Base-by-base conservation (phyloP, 108 stramenopile genomes). In the Cylindrotheca fusiformis region DNA sequence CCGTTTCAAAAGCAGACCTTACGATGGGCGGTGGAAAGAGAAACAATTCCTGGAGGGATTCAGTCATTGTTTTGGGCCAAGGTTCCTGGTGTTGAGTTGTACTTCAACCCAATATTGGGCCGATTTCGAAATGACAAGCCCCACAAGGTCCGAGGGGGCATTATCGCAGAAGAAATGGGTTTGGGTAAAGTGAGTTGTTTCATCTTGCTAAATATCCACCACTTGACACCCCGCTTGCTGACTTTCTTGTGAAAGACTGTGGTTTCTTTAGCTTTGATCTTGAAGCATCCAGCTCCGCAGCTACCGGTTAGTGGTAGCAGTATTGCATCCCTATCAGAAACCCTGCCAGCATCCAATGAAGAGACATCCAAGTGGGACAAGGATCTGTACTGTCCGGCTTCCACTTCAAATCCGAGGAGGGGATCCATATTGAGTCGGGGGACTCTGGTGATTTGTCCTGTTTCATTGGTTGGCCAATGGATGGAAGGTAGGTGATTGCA, bases 101-200 rank as follows among this genome's bases (percentile, higher is more conserved):
- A 70, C 54, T 76, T 65, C 51, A 17, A 29, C 29, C 77, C 77
- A 1, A 52, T 75, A 17, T 59, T 78, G 4, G 52, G 32, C 32
- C 26, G 8, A 26, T 67, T 78, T 20, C 45, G 70, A 26, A 47
- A 14, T 4, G 53, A 48, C 4, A 53, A 54, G 24, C 74, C 77
- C 0, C 0, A 14, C 31, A 14, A 48, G 20, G 71, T 67, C 26
- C 63, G 71, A 8, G 81, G 81, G 17, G 81, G 81, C 14, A 55
- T 83, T 1, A 72, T 83, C 28, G 71, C 67, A 1, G 77, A 71
- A 46, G 63, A 82, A 50, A 77, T 82, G 76, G 74, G 78, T 26
- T 23, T 69, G 26, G 56, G 73, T 2, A 64, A 45, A 14, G 36
- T 41, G 14, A 6, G 36, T 41, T 6, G 36, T 6, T 17, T 17